Conservation (phyloP, 768 basidiomycete genomes). For the Leucocoprinus leucothites region DNA sequence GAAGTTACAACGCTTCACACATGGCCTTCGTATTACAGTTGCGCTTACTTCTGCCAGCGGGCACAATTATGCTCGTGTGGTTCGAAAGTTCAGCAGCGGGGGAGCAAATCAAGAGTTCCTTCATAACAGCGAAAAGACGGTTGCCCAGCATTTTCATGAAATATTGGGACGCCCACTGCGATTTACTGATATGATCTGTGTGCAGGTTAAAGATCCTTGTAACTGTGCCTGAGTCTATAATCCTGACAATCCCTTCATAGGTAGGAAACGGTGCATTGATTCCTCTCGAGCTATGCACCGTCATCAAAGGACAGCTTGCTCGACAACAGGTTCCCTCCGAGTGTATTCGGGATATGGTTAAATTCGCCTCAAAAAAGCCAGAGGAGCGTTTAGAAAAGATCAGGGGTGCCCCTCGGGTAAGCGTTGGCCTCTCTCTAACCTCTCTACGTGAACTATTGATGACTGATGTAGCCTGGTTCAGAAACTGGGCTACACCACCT, state of each 20-base stretch:
- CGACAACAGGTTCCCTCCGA: slow-evolving; percentile 67
- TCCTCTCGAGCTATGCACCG: slow-evolving; percentile 65
- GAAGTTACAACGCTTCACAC: slow-evolving; percentile 32
- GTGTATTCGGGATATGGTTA: slow-evolving; percentile 56
- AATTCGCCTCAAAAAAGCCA: slow-evolving; percentile 67
- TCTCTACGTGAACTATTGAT: neutral
- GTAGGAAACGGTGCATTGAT: slow-evolving; percentile 59
- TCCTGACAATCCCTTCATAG: slow-evolving; percentile 28
- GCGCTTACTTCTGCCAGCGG: neutral
- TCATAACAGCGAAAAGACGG: slow-evolving; percentile 45
- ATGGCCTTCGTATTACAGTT: slow-evolving; percentile 23
- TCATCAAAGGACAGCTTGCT: slow-evolving; percentile 65
- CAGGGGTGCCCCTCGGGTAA: slow-evolving; percentile 45
- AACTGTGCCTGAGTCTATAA: neutral
- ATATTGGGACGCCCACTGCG: slow-evolving; percentile 29
- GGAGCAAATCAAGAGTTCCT: slow-evolving; percentile 52
- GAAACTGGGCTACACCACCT: slow-evolving; percentile 65
- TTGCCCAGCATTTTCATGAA: slow-evolving; percentile 32
- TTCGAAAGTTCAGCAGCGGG: slow-evolving; percentile 50
- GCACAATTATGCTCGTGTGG: slow-evolving; percentile 32
- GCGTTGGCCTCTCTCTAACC: neutral
- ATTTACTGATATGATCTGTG: slow-evolving; percentile 51
- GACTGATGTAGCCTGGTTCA: slow-evolving; percentile 16
- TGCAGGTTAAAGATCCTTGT: slow-evolving; percentile 38
- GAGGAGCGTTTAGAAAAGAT: slow-evolving; percentile 54